A percentile compares a stretch with the other conserved stretches of the same genome.
Evolutionary conservation across 768 basidiomycete genomes (phyloP).

Genomic region (Suillus weaverae): DNA sequence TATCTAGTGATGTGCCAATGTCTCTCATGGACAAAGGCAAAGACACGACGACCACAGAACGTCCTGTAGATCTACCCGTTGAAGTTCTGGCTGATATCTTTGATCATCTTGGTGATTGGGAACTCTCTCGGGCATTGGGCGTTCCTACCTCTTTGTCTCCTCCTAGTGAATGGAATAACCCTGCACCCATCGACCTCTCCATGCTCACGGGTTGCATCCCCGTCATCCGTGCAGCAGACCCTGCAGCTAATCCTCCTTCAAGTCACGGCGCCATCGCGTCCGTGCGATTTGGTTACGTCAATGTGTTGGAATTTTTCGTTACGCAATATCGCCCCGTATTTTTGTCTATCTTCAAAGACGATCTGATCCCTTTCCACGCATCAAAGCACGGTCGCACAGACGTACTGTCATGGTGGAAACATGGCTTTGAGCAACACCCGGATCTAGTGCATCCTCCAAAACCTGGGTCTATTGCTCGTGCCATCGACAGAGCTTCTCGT

Average conservation of each 20-base stretch:
- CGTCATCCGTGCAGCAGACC: conserved; percentile 60
- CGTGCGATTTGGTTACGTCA: conserved; percentile 73
- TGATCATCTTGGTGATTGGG: conserved; percentile 82
- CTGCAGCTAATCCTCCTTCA: conserved; percentile 58
- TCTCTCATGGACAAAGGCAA: conserved; percentile 19
- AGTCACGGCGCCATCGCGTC: conserved; percentile 65
- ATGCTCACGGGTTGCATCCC: conserved; percentile 66
- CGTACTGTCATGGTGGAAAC: conserved; percentile 84
- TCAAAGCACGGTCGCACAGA: conserved; percentile 69
- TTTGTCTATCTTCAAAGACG: conserved; percentile 59
- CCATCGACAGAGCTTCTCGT: conserved; percentile 77
- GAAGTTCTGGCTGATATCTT: conserved; percentile 78
- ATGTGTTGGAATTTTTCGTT: conserved; percentile 74
- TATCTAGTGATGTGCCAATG: conserved; percentile 30
- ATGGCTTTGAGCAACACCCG: conserved; percentile 58
- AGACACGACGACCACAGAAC: conserved; percentile 33
- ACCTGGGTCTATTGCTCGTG: conserved; percentile 57
- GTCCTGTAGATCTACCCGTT: conserved; percentile 63
- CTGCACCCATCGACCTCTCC: conserved; percentile 67
- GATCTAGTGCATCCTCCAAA: conserved; percentile 59
- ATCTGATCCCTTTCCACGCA: conserved; percentile 76
- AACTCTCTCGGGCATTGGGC: conserved; percentile 74
- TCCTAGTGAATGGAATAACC: conserved; percentile 71
- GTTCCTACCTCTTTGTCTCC: conserved; percentile 66
- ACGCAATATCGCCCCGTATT: conserved; percentile 66